These are phyloP conservation scores for Protomyces inundatus DNA, from an alignment of 1,139 yeast genomes.

Conservation along the genomic window DNA sequence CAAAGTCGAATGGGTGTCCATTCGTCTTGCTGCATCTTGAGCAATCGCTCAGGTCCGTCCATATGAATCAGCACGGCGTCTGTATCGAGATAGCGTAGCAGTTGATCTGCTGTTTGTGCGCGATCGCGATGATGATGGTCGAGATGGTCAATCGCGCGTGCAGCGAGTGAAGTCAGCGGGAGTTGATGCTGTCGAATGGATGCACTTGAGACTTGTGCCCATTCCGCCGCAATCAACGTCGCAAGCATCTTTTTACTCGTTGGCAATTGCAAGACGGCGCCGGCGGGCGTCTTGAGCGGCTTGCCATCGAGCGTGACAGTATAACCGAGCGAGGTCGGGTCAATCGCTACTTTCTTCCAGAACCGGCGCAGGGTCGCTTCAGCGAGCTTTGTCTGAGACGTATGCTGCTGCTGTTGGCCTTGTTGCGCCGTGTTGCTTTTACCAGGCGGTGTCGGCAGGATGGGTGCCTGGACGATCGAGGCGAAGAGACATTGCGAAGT, in stretches of 20 bases:
- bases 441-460: neutral
- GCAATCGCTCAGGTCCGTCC: slow-evolving; percentile 72
- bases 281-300: slow-evolving; percentile 78
- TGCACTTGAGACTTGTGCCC: slow-evolving; percentile 69
- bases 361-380: slow-evolving; percentile 69
- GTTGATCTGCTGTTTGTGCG: slow-evolving; percentile 4
- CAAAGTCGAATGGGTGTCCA: slow-evolving; percentile 69
- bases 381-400: slow-evolving; percentile 51
- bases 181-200: slow-evolving; percentile 72
- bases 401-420: neutral
- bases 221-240: slow-evolving; percentile 73
- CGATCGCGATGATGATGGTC: slow-evolving; percentile 33
- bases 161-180: slow-evolving; percentile 80
- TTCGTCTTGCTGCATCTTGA: slow-evolving; percentile 67
- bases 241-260: slow-evolving; percentile 58
- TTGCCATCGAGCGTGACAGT: slow-evolving; percentile 66
- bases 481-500: neutral
- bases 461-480: neutral
- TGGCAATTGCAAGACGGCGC: slow-evolving; percentile 65
- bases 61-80: slow-evolving; percentile 86
- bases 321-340: slow-evolving; percentile 35
- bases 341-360: slow-evolving; percentile 64
- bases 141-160: slow-evolving; percentile 68
- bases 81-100: slow-evolving; percentile 82
- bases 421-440: neutral